A percentile compares a stretch with the other conserved stretches of the same genome.
Conservation (phyloP, 2,329 filamentous ascomycete genomes). For the Aureobasidium namibiae region DNA sequence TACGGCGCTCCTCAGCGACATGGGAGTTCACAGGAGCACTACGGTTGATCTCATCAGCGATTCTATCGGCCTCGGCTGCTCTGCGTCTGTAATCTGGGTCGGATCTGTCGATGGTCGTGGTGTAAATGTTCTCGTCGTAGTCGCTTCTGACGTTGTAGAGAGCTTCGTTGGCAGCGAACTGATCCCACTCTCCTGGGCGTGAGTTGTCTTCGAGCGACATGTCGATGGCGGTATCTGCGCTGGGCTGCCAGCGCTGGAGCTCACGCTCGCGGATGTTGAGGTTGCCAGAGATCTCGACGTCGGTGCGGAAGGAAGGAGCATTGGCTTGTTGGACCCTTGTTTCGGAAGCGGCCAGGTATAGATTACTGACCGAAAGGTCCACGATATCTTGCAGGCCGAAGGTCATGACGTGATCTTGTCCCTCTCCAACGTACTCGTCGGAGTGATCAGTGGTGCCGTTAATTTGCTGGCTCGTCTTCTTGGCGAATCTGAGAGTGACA, state of each 20-base stretch:
- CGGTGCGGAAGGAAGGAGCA: conserved; percentile 68
- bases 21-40: conserved; percentile 68
- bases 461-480: conserved; percentile 37
- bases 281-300: conserved; percentile 76
- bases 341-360: conserved; percentile 44
- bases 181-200: conserved; percentile 61
- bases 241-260: conserved; percentile 75
- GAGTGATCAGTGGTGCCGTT: conserved; percentile 37
- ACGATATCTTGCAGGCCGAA: conserved; percentile 55
- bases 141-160: conserved; percentile 82
- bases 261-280: conserved; percentile 55
- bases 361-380: conserved; percentile 47
- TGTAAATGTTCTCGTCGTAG: conserved; percentile 93
- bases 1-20: conserved; percentile 74
- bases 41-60: conserved; percentile 83
- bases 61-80: conserved; percentile 68
- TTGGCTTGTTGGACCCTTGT: conserved; percentile 51
- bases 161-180: conserved; percentile 83
- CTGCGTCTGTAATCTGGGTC: conserved; percentile 75
- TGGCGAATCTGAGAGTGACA: conserved; percentile 59
- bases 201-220: conserved; percentile 57
- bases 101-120: conserved; percentile 76
- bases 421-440: conserved; percentile 39
- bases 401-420: conserved; percentile 46
- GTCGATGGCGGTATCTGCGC: conserved; percentile 48